phyloP scores from a whole-genome alignment of 148 eudicot genomes.

The Cornus suecica region DNA sequence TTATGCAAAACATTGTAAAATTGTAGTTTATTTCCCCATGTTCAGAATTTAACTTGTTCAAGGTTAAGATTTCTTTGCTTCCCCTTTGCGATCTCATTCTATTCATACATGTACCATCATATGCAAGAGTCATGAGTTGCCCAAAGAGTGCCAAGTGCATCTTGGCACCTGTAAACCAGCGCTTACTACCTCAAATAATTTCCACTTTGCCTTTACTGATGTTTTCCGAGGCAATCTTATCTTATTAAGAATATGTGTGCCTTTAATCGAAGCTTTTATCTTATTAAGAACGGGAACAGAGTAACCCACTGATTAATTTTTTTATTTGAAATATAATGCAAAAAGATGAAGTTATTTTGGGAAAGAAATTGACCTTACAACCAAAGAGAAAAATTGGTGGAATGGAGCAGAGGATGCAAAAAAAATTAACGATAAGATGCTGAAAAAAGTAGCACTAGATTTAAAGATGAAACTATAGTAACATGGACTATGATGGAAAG shows the following conservation, averaged over 20 bases:
- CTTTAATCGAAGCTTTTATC: neutral
- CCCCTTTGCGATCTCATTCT: neutral
- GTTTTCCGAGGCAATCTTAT: neutral
- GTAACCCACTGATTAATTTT: neutral
- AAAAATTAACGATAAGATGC: too few relatives aligned
- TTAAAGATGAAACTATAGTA: too few relatives aligned
- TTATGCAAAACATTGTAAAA: neutral
- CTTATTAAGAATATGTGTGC: neutral
- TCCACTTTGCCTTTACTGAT: neutral
- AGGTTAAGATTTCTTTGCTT: neutral
- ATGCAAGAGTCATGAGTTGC: neutral
- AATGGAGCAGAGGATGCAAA: too few relatives aligned
- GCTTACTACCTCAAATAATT: neutral
- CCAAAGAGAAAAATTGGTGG: too few relatives aligned
- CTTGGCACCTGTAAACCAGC: conserved; percentile 1
- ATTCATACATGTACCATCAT: neutral
- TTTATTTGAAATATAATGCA: too few relatives aligned
- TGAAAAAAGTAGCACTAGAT: too few relatives aligned
- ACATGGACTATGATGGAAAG: too few relatives aligned
- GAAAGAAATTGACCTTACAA: too few relatives aligned
- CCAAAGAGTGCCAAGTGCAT: neutral
- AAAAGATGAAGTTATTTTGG: too few relatives aligned
- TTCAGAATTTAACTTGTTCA: neutral
- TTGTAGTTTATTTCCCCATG: too few relatives aligned
- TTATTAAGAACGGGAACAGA: neutral